Conservation (phyloP, 805 yeast species). For the Cyberlindnera meyerae region DNA sequence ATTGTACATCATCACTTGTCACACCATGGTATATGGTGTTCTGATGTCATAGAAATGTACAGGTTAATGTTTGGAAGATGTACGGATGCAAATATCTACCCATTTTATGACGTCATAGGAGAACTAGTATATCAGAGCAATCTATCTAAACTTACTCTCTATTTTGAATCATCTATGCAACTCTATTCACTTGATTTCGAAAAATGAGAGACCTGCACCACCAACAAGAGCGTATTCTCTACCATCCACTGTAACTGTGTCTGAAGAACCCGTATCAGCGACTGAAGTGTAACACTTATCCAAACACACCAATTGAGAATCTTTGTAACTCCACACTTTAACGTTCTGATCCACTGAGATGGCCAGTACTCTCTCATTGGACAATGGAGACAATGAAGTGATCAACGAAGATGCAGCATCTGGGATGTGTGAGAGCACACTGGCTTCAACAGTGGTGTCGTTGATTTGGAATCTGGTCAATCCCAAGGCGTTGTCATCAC, state of each 20-base stretch:
- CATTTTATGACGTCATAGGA: too few relatives aligned
- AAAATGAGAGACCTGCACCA: constrained; percentile 76
- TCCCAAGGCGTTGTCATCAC: constrained; percentile 82
- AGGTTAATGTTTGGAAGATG: too few relatives aligned
- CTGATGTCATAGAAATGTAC: too few relatives aligned
- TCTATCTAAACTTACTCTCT: constrained; percentile 3
- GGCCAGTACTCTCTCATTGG: constrained; percentile 39
- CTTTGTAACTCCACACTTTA: constrained; percentile 50
- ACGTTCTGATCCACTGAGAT: constrained; percentile 83
- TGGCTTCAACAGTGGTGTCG: constrained; percentile 20
- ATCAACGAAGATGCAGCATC: constrained; percentile 85
- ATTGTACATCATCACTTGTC: too few relatives aligned
- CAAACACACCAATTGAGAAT: constrained; percentile 24
- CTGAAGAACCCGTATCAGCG: constrained; percentile 86
- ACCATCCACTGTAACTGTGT: constrained; percentile 28
- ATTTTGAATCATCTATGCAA: neutral
- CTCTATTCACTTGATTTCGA: constrained; percentile 29
- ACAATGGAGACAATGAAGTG: constrained; percentile 49
- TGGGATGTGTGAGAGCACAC: constrained; percentile 32
- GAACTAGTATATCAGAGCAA: too few relatives aligned
- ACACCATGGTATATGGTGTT: too few relatives aligned
- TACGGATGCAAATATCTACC: too few relatives aligned
- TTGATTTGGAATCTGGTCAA: constrained; percentile 33
- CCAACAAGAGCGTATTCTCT: constrained; percentile 48
- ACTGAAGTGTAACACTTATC: constrained; percentile 64